Evolutionary conservation across 2,329 filamentous ascomycete genomes (phyloP), one percentile per base, ranked within the genome.

Genomic region (Trichoderma atrobrunneum): DNA sequence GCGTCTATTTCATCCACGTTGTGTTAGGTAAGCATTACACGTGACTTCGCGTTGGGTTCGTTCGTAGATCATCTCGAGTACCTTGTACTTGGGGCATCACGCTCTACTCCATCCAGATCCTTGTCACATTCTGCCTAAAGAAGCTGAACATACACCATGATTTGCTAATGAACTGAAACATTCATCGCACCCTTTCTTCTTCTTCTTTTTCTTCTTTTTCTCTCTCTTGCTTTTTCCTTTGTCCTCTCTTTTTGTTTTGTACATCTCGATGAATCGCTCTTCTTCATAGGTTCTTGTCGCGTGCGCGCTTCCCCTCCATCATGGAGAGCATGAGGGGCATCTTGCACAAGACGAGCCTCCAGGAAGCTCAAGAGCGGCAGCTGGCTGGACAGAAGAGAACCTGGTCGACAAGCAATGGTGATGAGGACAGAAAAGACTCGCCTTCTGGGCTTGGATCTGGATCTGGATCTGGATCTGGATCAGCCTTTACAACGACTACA

Each of bases 291-390:
- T 71, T 66, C 66, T 62, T 61, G 57, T 39, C 57, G 60, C 65
- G 51, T 54, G 21, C 65, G 51, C 59, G 21, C 43, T 28, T 70
- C 39, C 28, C 70, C 70, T 59, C 75, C 72, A 77, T 54, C 62
- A 84, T 84, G 82, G 78, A 81, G 75, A 79, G 78, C 75, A 83
- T 82, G 79, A 80, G 79, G 72, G 81, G 84, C 65, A 74, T 84
- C 59, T 76, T 84, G 61, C 86, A 89, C 78, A 85, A 84, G 72
- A 87, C 85, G 74, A 88, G 86, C 71, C 80, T 88, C 36, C 82
- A 87, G 69, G 83, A 85, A 62, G 85, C 85, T 24, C 78, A 81
- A 51, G 79, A 80, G 60, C 78, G 78, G 32, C 75, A 81, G 57
- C 36, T 85, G 65, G 82, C 84, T 67, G 87, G 88, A 12, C 83